Percentiles rank a stretch among this genome's conserved stretches.
phyloP scores from a whole-genome alignment of 257 asterid species.

The Osmanthus fragrans region DNA sequence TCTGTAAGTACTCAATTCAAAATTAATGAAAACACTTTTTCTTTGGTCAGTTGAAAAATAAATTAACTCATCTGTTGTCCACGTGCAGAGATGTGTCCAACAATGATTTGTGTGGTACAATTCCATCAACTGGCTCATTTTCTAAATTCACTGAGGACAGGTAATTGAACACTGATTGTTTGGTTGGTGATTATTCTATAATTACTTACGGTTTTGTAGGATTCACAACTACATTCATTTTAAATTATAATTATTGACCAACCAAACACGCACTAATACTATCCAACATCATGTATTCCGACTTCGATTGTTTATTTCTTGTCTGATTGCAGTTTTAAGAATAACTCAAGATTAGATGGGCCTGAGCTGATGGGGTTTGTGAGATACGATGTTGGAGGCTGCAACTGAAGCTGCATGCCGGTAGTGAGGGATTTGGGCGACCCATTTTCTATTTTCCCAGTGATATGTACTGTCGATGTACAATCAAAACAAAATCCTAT shows the following conservation, averaged over 20 bases:
- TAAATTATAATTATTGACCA: too few species aligned
- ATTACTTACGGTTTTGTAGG: too few species aligned
- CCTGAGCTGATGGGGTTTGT: slow-evolving; percentile 75
- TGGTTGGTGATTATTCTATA: too few species aligned
- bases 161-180: slow-evolving; percentile 19
- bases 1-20: slow-evolving; percentile 38
- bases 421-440: background rate
- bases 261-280: too few species aligned
- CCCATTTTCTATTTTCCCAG: background rate
- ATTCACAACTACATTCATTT: too few species aligned
- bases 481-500: background rate
- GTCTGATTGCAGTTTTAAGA: slow-evolving; percentile 46
- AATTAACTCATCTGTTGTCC: background rate
- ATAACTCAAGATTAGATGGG: slow-evolving; percentile 66
- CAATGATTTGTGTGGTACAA: slow-evolving; percentile 60
- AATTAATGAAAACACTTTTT: too few species aligned
- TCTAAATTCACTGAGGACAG: slow-evolving; percentile 57
- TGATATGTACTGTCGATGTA: too few species aligned
- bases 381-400: slow-evolving; percentile 48
- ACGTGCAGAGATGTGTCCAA: slow-evolving; percentile 62
- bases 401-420: slow-evolving; percentile 24
- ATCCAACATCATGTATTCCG: too few species aligned
- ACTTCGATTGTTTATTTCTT: too few species aligned
- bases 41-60: background rate
- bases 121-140: slow-evolving; percentile 60